Percentiles rank a stretch among this genome's conserved stretches.
These are phyloP conservation scores for Cadophora gregata DNA, from an alignment of 2,329 filamentous ascomycete genomes.

Conservation along the genomic window DNA sequence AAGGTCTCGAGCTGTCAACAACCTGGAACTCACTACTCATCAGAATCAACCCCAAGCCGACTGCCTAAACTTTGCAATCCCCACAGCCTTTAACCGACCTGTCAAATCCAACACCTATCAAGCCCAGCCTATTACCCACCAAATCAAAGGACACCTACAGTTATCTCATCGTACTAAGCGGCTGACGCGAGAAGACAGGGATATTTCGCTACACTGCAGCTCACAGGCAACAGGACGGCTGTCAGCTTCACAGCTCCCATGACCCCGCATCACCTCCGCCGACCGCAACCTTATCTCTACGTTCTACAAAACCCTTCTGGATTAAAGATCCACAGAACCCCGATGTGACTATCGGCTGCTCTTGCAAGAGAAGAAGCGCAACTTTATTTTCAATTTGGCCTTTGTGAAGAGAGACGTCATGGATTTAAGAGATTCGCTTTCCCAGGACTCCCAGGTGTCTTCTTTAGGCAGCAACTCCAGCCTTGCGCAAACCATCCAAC, in stretches of 20 bases:
- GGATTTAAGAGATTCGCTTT: background rate
- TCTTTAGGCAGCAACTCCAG: conserved; percentile 1
- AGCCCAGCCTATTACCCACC: background rate
- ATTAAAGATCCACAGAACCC: background rate
- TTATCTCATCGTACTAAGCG: background rate
- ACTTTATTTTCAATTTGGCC: background rate
- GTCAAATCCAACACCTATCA: background rate
- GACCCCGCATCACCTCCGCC: conserved; percentile 13
- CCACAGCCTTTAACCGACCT: background rate
- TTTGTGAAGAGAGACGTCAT: background rate
- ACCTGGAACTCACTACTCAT: background rate
- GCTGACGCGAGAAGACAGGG: conserved; percentile 5
- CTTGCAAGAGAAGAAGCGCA: background rate
- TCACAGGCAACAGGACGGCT: background rate
- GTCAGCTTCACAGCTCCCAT: conserved; percentile 15
- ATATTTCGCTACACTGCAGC: conserved; percentile 4
- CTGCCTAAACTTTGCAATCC: background rate
- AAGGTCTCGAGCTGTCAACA: background rate
- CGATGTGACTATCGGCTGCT: background rate
- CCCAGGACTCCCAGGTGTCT: background rate
- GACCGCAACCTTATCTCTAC: conserved; percentile 15
- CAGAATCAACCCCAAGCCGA: no score
- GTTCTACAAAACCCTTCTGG: background rate
- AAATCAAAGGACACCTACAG: background rate
- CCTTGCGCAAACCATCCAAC: background rate